A percentile compares a stretch with the other conserved stretches of the same genome.
Conservation (phyloP, 2,329 filamentous ascomycete species). For the Colletotrichum chrysophilum region DNA sequence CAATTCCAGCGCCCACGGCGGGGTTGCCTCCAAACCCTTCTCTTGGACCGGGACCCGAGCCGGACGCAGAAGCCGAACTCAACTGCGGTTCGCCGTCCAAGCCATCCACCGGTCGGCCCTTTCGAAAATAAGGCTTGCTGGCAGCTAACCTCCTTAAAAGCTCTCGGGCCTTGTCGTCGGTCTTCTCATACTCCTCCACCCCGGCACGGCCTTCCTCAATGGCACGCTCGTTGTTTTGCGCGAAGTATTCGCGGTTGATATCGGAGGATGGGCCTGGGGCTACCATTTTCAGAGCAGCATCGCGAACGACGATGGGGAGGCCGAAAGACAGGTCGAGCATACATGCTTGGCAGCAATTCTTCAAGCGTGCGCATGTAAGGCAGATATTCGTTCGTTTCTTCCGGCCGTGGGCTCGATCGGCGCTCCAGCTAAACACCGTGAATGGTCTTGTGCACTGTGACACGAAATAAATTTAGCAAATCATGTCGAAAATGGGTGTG, state of each 20-base stretch:
- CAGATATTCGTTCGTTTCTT: conserved; percentile 96
- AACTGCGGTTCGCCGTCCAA: conserved; percentile 29
- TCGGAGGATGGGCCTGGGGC: conserved; percentile 90
- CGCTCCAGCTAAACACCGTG: conserved; percentile 94
- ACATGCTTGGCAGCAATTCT: conserved; percentile 99
- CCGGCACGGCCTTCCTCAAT: conserved; percentile 90
- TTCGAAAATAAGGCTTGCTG: conserved; percentile 95
- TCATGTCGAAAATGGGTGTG: background rate
- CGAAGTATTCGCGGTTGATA: conserved; percentile 97
- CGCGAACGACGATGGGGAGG: conserved; percentile 90
- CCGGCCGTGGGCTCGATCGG: conserved; percentile 83
- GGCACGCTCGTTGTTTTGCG: conserved; percentile 94
- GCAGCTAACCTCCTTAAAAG: conserved; percentile 83
- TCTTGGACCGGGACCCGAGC: background rate
- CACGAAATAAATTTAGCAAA: conserved; percentile 22
- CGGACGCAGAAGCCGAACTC: conserved; percentile 37
- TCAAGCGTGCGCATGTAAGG: conserved; percentile 92
- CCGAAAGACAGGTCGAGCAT: conserved; percentile 98
- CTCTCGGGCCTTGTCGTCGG: conserved; percentile 94
- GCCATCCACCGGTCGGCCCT: conserved; percentile 77
- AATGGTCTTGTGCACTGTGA: conserved; percentile 85
- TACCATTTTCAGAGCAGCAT: conserved; percentile 97
- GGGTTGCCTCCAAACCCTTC: conserved; percentile 44
- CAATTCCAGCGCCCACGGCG: conserved; percentile 60
- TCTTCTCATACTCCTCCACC: conserved; percentile 92